phyloP scores from a whole-genome alignment of 305 asterid species.

The Coffea humblotiana region DNA sequence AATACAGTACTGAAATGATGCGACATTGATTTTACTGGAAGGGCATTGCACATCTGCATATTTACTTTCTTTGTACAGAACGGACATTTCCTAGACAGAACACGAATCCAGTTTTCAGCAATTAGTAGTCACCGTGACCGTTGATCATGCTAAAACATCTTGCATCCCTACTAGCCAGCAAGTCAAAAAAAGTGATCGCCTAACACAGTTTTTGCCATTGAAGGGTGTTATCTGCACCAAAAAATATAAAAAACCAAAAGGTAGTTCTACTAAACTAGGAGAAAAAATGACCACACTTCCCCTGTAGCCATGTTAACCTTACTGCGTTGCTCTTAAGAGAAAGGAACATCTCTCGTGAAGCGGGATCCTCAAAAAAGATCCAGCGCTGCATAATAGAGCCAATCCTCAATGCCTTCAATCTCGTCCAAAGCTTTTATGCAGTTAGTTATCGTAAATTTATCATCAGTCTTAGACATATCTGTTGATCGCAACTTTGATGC shows the following conservation, averaged over 20 bases:
- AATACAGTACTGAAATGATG: not conserved
- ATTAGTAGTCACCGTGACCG: not conserved
- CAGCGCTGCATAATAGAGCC: conserved; percentile 65
- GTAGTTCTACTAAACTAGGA: conserved; percentile 8
- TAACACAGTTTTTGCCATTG: too few species aligned
- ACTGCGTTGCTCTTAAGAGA: conserved; percentile 47
- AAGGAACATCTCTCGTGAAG: conserved; percentile 64
- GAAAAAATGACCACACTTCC: conserved; percentile 43
- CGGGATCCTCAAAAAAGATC: conserved; percentile 75
- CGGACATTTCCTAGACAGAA: not conserved
- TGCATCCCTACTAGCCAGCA: not conserved
- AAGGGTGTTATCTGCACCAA: conserved; percentile 5
- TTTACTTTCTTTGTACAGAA: not conserved
- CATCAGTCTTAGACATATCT: conserved; percentile 35
- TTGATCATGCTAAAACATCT: not conserved
- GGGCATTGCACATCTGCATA: not conserved
- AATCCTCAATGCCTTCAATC: conserved; percentile 64
- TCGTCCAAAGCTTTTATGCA: conserved; percentile 82
- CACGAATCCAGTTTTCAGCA: not conserved
- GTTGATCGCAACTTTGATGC: conserved; percentile 51
- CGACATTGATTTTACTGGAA: not conserved
- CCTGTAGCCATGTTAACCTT: conserved; percentile 71
- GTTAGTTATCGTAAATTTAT: conserved; percentile 54
- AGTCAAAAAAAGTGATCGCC: not conserved
- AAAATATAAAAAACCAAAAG: not conserved